Base-by-base conservation (phyloP, 2,329 filamentous ascomycete genomes). In the Polytolypa hystricis region DNA sequence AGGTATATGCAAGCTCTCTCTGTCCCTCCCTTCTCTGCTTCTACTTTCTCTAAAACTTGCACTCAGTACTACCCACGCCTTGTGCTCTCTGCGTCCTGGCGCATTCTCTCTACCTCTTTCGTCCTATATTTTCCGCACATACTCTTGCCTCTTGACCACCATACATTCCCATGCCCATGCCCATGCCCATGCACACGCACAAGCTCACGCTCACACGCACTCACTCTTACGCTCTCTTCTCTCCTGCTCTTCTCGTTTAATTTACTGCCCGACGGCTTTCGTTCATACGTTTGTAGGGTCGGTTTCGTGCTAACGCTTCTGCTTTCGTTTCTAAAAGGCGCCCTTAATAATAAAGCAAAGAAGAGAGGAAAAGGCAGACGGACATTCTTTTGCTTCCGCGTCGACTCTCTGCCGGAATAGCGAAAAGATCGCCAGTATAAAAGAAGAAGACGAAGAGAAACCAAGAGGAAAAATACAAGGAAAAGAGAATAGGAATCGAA, bases 261-360 rank as follows among this genome's bases (percentile, higher is more conserved):
- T 43, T 45, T 42, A 45, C 40, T 43, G 46, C 42, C 47, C 41
- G 40, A 50, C 51, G 47, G 50, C 52, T 50, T 52, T 53, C 53
- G 47, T 41, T 38, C 40, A 44, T 39, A 43, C 44, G 41, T 37
- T 43, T 40, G 38, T 39, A 45, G 47, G 47, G 46, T 35, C 35
- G 35, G 19, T 28, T 30, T 42, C 30, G 35, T 45, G 39, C 38
- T 29, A 38, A 33, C 27, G 16, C 27, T 19, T 18, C 30, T 32
- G 19, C 23, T 11, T 37, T 27, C 40, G 35, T 30, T 37, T 35
- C 30, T 32, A 37, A 25, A 5, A 27, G 11, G 25, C 23, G 19
- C n/a, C n/a, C n/a, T n/a, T n/a, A n/a, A n/a, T n/a, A n/a, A n/a
- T n/a, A n/a, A n/a, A n/a, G n/a, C n/a, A n/a, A n/a, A n/a, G n/a